phyloP scores from a whole-genome alignment of 2,329 filamentous ascomycete genomes.

The Lojkania enalia region DNA sequence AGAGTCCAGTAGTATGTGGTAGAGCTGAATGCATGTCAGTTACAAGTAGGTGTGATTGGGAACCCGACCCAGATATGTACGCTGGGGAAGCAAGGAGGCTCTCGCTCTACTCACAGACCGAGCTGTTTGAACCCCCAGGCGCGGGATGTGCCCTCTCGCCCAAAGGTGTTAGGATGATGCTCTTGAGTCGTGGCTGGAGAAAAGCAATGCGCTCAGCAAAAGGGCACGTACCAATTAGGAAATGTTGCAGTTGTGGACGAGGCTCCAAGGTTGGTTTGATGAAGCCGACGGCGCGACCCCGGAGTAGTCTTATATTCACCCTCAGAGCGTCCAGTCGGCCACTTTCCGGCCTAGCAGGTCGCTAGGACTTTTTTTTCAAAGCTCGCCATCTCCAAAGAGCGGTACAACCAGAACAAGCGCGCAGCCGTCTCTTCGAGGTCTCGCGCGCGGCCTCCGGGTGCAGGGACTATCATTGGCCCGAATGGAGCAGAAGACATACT shows the following conservation, averaged over 20 bases:
- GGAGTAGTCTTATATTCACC: slow-evolving; percentile 41
- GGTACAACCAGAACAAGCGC: slow-evolving; percentile 21
- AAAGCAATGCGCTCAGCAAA: slow-evolving; percentile 31
- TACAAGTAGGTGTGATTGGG: slow-evolving; percentile 20
- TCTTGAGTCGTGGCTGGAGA: slow-evolving; percentile 39
- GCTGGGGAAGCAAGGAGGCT: slow-evolving; percentile 22
- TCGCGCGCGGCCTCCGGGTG: slow-evolving; percentile 35
- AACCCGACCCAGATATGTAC: slow-evolving; percentile 30
- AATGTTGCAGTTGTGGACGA: background rate
- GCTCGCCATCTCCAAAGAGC: slow-evolving; percentile 17
- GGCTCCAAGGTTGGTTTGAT: slow-evolving; percentile 24
- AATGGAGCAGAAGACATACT: slow-evolving; percentile 41
- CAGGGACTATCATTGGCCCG: too few species aligned
- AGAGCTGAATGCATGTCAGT: slow-evolving; percentile 26
- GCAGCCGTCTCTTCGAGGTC: slow-evolving; percentile 15
- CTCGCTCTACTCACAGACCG: slow-evolving; percentile 19
- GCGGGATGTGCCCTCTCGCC: slow-evolving; percentile 31
- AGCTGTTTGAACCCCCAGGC: slow-evolving; percentile 24
- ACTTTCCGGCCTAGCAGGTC: slow-evolving; percentile 25
- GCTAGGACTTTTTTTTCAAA: background rate
- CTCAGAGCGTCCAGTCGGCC: slow-evolving; percentile 11
- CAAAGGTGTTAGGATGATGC: slow-evolving; percentile 27
- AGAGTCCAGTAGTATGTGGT: too few species aligned
- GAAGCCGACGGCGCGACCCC: slow-evolving; percentile 35
- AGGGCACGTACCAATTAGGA: background rate